Evolutionary conservation across 2,329 filamentous ascomycete species (phyloP), one percentile per base, ranked within the genome.

Genomic region (Xylaria sp.): DNA sequence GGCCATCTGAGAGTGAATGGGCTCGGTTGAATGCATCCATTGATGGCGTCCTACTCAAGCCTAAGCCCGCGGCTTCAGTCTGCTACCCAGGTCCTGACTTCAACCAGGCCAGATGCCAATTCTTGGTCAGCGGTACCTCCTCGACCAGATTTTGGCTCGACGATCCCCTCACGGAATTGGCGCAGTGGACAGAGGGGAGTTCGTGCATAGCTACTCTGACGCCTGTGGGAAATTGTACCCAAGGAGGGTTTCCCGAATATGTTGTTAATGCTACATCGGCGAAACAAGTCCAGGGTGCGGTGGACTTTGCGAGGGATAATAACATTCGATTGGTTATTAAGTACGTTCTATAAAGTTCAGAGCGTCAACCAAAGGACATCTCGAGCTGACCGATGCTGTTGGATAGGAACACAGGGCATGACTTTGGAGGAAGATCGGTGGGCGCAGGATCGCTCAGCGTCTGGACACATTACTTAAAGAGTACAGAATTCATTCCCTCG

Each of bases 391-490:
- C 81, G n/a, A 79, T 78, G 16, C 65, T 81, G 23, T 76, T 76
- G 4, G 4, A 81, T 32, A 84, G 82, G 71, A 84, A 83, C 57
- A 85, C 83, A 3, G 82, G 83, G 3, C 82, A 85, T 68, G 82
- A 84, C 71, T 86, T 83, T 68, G 80, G 78, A 25, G 84, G 82
- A 18, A 82, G 83, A 65, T 84, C 83, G 0, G 80, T 80, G 5
- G 84, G 84, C 44, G 79, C 80, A 0, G 84, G 84, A 10, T 80
- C 83, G 0, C 74, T 86, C 1, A 82, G 80, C 55, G 77, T 86
- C 63, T 86, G 84, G 84, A 86, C 82, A 3, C 84, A 86, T 70
- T 74, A 82, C 59, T 75, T 86, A 42, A 84, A 85, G 63, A 74
- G 79, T 2, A 78, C 82, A 5, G 73, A 80, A 32, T 81, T 82